Evolutionary conservation across 139 green algal genomes (phyloP), one percentile per base, ranked within the genome.

Genomic region (Zygnema circumcarinatum): DNA sequence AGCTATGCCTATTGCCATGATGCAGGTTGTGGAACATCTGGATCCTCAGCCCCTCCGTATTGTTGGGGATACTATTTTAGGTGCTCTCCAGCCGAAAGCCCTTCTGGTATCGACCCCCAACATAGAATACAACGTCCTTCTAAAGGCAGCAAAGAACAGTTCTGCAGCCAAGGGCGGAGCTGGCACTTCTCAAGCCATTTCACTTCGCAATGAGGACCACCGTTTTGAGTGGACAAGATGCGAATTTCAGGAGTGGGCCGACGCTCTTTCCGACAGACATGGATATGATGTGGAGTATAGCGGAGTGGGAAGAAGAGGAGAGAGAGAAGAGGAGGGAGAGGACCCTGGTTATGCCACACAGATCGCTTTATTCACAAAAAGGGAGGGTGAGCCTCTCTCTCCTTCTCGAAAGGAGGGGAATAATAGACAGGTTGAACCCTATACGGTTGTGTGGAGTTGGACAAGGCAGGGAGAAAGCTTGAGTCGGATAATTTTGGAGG

Each of bases 11-110:
- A n/a, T n/a, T n/a, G n/a, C n/a, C n/a, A n/a, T n/a, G n/a, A n/a
- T n/a, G 69, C 83, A 90, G 79, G 85, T 90, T 38, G 42, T 90
- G 31, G 85, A 90, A 69, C 85, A 90, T 83, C 35, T 90, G 11
- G 85, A 90, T 36, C 40, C 67, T 7, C 68, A 85, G 40, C 79
- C 78, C 25, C 79, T 90, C 25, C 38, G 41, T 32, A 7, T 16
- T 29, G 83, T 90, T 21, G 85, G 85, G 1, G 16, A 32, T 33
- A 36, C 22, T 21, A 52, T 90, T 38, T 42, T 90, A 22, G 79
- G 79, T 21, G 22, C 11, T 11, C 35, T 88, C 25, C 38, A 52
- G 11, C 85, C 85, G 1, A 56, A 67, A 29, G 85, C 85, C n/a
- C 33, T 82, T 1, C 21, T 90, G n/a, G 76, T 90, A 33, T 90